phyloP scores from a whole-genome alignment of 2,329 filamentous ascomycete genomes.

The Venturia aucupariae region DNA sequence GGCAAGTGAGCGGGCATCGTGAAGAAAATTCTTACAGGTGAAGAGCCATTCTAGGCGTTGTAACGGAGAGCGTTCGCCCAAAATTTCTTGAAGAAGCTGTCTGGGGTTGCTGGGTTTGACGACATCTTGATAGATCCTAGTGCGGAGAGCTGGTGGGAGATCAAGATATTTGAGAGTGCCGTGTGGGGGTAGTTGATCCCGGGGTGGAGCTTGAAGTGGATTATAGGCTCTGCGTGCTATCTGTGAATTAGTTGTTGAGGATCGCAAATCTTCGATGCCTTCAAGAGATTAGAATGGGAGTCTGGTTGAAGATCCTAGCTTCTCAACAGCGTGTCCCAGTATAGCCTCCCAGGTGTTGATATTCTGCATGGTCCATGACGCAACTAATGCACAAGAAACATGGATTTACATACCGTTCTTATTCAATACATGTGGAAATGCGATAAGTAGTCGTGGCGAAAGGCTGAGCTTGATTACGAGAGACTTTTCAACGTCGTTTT shows the following conservation, averaged over 20 bases:
- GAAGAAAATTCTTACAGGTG: neutral
- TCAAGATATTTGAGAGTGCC: neutral
- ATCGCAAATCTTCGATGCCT: neutral
- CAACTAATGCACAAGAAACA: neutral
- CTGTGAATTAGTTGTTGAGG: neutral
- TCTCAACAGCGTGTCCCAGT: too few relatives aligned
- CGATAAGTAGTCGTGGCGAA: neutral
- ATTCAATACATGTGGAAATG: neutral
- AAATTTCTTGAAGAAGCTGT: neutral
- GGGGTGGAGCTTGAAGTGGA: neutral
- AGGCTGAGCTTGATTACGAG: neutral
- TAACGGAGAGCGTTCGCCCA: neutral
- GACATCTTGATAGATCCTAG: neutral
- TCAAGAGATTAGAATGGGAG: too few relatives aligned
- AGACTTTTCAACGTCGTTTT: neutral
- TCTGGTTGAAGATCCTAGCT: too few relatives aligned
- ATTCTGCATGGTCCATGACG: neutral
- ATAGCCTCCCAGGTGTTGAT: neutral
- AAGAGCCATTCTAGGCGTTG: neutral
- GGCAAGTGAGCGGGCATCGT: neutral
- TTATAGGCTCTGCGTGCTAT: neutral
- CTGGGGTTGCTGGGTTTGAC: neutral
- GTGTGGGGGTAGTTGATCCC: neutral
- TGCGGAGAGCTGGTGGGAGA: neutral
- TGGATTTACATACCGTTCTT: neutral